A percentile compares a stretch with the other conserved stretches of the same genome.
These are phyloP conservation scores for Guyanaporus albipodus DNA, from an alignment of 768 basidiomycete genomes.

Conservation along the genomic window DNA sequence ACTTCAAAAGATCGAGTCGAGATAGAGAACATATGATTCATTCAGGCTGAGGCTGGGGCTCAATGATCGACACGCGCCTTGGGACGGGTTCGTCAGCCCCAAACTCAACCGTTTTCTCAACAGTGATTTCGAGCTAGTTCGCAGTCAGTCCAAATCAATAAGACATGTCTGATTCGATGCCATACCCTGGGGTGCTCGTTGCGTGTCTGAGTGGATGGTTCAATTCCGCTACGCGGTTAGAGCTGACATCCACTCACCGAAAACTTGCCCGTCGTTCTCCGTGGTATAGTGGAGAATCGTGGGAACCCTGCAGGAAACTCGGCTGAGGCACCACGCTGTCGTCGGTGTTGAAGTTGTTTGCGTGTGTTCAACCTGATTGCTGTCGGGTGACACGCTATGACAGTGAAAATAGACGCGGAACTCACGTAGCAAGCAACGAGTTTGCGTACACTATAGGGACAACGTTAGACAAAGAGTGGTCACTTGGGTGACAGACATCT, in stretches of 20 bases:
- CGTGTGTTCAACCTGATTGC: constrained; percentile 38
- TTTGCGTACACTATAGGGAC: constrained; percentile 43
- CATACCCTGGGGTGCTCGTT: constrained; percentile 19
- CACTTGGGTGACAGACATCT: not conserved
- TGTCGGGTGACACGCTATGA: not conserved
- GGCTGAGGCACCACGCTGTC: constrained; percentile 28
- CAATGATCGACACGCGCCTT: constrained; percentile 4
- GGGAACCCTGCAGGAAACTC: constrained; percentile 26
- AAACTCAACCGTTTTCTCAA: constrained; percentile 28
- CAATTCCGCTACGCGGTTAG: not conserved
- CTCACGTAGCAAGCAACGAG: constrained; percentile 44
- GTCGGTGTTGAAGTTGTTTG: constrained; percentile 29
- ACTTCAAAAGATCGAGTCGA: not conserved
- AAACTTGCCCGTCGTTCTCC: constrained; percentile 1
- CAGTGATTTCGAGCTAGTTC: constrained; percentile 27
- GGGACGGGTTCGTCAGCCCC: constrained; percentile 14
- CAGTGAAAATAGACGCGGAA: not conserved
- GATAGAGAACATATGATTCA: constrained; percentile 1
- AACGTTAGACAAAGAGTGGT: not conserved
- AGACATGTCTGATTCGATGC: not conserved
- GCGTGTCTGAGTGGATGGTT: constrained; percentile 7
- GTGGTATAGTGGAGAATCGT: constrained; percentile 20
- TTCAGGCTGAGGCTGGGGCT: not conserved
- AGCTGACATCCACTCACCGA: constrained; percentile 9
- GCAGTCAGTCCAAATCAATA: not conserved